Percentiles rank a stretch among this genome's conserved stretches.
Evolutionary conservation across 2,329 filamentous ascomycete species (phyloP).

Genomic region (Colletotrichum sp.): DNA sequence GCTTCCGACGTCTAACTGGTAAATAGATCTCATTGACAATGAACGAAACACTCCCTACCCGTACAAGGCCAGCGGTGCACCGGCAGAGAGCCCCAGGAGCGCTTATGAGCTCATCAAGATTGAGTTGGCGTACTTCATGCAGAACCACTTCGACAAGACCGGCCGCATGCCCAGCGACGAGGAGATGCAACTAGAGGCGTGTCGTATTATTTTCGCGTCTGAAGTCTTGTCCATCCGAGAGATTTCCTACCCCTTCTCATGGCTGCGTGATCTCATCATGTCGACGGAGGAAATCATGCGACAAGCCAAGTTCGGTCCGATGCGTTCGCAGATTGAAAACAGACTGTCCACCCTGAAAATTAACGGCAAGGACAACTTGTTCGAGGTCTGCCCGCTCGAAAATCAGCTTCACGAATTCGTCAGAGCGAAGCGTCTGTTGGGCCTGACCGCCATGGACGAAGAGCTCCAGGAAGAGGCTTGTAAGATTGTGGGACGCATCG

Average conservation of each 20-base stretch:
- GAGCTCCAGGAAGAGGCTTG: constrained; percentile 67
- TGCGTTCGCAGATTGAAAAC: constrained; percentile 51
- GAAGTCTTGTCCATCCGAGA: constrained; percentile 50
- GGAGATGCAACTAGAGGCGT: constrained; percentile 63
- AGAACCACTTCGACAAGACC: constrained; percentile 47
- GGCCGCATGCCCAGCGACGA: constrained; percentile 51
- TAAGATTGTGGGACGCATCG: constrained; percentile 60
- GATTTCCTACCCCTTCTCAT: constrained; percentile 45
- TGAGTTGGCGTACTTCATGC: constrained; percentile 58
- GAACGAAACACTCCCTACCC: constrained; percentile 63
- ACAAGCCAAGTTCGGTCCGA: constrained; percentile 52
- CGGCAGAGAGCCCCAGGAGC: constrained; percentile 54
- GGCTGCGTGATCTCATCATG: constrained; percentile 66
- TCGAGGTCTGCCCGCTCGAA: constrained; percentile 62
- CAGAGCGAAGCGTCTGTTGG: constrained; percentile 53
- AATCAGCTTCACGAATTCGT: constrained; percentile 59
- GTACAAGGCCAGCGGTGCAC: constrained; percentile 50
- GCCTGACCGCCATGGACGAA: constrained; percentile 63
- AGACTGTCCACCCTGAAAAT: constrained; percentile 55
- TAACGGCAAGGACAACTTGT: constrained; percentile 63
- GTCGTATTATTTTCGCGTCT: constrained; percentile 60
- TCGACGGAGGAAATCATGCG: constrained; percentile 45
- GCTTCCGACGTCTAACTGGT: constrained; percentile 43
- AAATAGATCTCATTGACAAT: constrained; percentile 66
- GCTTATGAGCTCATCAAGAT: constrained; percentile 67